Base-by-base conservation (phyloP, 345 rosid genomes). In the Dipteronia dyeriana region DNA sequence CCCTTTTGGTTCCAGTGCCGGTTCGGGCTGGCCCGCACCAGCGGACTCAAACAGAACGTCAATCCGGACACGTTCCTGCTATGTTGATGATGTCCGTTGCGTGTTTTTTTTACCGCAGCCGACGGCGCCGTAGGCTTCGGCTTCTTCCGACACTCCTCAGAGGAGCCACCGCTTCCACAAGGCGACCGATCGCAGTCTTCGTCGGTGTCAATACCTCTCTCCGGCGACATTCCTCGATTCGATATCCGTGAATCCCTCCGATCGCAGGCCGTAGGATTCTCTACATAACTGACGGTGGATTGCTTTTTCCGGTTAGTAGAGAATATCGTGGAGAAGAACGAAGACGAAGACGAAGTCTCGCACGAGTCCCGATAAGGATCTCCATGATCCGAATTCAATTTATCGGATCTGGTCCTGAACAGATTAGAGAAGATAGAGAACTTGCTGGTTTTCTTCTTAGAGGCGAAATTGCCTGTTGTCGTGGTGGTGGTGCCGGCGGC, bases 151-250 rank as follows among this genome's bases (percentile, higher is more conserved):
- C 90, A 80, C 17, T 75, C 86, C 54, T 88, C 93, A 23, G 85
- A 71, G 54, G 89, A 80, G 45, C 65, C 74, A 2, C 84, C 87
- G 67, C 83, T 87, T 9, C 78, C 84, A 12, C 79, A 81, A 14
- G 84, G 82, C 2, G 89, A 78, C 39, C 72, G 77, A 56, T 85
- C 89, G 43, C 41, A 74, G 12, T 85, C 91, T 20, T 76, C 86
- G 14, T 82, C 88, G 41, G 60, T 62, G 43, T 86, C 79, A 25
- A 49, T 26, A 19, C 80, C 86, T 23, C 81, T 66, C 56, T 82
- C 88, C 9, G 97, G 99, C 29, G 99, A 95, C 95, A 95, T 90
- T 84, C 98, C 98, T 56, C 92, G 91, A 69, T 87, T 84, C 60
- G 69, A 41, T 62, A 80, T 76, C 54, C 78, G 83, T n/a, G 84